phyloP scores from a whole-genome alignment of 345 rosid genomes.

The Gossypium longicalyx region DNA sequence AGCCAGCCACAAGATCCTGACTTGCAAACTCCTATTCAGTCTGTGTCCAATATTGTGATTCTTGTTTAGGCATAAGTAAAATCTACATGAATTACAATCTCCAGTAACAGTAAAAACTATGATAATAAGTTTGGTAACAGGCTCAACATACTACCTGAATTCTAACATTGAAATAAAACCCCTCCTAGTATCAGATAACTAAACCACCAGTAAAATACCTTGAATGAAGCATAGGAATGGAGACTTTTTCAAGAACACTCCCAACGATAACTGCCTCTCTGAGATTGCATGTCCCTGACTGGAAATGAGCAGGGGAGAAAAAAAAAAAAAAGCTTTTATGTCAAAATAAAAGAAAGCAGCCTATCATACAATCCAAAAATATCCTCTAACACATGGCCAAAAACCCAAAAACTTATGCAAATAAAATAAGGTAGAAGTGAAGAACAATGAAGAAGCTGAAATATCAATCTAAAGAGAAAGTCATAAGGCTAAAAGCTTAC shows the following conservation, averaged over 20 bases:
- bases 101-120: not conserved
- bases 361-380: not conserved
- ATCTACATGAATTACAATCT: not conserved
- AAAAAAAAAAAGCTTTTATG: not conserved
- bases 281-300: constrained; percentile 92
- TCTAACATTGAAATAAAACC: not conserved
- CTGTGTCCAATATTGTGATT: not conserved
- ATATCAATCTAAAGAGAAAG: not conserved
- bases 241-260: constrained; percentile 71
- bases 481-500: not conserved
- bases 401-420: not conserved
- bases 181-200: not conserved
- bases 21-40: not conserved
- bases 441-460: not conserved
- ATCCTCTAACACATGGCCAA: not conserved
- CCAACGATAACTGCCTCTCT: constrained; percentile 96
- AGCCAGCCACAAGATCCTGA: not conserved
- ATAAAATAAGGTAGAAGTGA: not conserved
- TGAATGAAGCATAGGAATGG: constrained; percentile 89
- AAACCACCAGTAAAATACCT: constrained; percentile 43
- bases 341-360: not conserved
- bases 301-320: constrained; percentile 21
- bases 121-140: not conserved
- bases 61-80: not conserved
- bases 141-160: not conserved